These are phyloP conservation scores for Kwoniella dendrophila DNA, from an alignment of 768 basidiomycete species.

Conservation along the genomic window DNA sequence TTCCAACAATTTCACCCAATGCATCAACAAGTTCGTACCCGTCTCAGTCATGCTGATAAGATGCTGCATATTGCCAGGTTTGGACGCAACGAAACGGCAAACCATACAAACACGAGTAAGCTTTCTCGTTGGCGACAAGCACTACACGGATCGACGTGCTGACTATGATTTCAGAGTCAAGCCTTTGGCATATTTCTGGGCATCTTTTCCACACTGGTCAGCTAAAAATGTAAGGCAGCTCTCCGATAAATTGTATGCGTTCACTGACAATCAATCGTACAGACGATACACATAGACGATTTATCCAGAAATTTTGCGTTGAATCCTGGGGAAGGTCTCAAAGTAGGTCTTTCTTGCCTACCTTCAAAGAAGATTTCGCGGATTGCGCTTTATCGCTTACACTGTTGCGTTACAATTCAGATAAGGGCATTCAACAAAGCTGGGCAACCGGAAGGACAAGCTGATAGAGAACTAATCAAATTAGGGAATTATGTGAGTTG, in stretches of 20 bases:
- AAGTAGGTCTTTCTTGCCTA: conserved; percentile 51
- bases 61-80: conserved; percentile 50
- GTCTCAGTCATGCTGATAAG: background rate
- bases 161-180: conserved; percentile 36
- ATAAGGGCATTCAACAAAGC: conserved; percentile 80
- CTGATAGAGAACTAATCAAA: conserved; percentile 66
- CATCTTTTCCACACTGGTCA: conserved; percentile 75
- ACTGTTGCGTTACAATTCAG: conserved; percentile 15
- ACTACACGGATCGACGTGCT: background rate
- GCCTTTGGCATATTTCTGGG: conserved; percentile 71
- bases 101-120: conserved; percentile 71
- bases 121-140: background rate
- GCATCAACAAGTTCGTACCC: background rate
- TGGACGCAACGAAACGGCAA: conserved; percentile 74
- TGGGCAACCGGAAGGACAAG: conserved; percentile 64
- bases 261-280: conserved; percentile 60
- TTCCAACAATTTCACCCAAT: background rate
- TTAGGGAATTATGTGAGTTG: conserved; percentile 31
- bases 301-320: conserved; percentile 86
- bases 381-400: background rate
- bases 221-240: conserved; percentile 36
- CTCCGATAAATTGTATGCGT: background rate
- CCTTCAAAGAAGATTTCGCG: background rate
- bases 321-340: conserved; percentile 79
- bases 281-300: conserved; percentile 88